phyloP scores from a whole-genome alignment of 441 rosid genomes.

The Theobroma grandiflorum region DNA sequence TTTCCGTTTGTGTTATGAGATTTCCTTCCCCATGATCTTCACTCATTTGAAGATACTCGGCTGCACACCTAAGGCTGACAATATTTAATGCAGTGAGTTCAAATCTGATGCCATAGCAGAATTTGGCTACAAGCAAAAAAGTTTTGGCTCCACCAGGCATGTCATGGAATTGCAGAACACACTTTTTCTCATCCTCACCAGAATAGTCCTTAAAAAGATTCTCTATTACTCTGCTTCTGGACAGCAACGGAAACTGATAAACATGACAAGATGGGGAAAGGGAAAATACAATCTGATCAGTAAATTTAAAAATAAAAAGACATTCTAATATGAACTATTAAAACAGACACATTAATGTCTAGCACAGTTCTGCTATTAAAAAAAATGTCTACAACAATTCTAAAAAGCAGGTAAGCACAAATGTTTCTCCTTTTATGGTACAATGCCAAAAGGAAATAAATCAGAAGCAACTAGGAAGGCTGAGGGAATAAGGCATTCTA shows the following conservation, averaged over 20 bases:
- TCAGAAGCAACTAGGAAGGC: background rate
- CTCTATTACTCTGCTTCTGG: slow-evolving; percentile 76
- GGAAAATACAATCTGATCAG: background rate
- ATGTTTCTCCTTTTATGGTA: background rate
- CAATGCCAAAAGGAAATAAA: background rate
- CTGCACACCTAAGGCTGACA: slow-evolving; percentile 81
- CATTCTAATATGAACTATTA: too few relatives aligned
- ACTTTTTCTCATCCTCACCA: slow-evolving; percentile 44
- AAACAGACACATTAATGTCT: too few relatives aligned
- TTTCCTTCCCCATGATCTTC: slow-evolving; percentile 79
- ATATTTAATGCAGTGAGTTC: slow-evolving; percentile 70
- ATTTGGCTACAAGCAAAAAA: slow-evolving; percentile 80
- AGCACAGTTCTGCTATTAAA: too few relatives aligned
- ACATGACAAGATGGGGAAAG: slow-evolving; percentile 18
- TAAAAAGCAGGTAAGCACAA: background rate
- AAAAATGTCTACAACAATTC: too few relatives aligned
- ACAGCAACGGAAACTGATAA: slow-evolving; percentile 84
- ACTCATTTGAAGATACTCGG: slow-evolving; percentile 83
- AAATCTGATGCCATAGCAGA: slow-evolving; percentile 81
- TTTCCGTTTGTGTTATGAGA: slow-evolving; percentile 74
- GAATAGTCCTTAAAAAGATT: slow-evolving; percentile 54
- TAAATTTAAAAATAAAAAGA: background rate
- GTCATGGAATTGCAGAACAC: slow-evolving; percentile 65
- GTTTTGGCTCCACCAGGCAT: slow-evolving; percentile 82
- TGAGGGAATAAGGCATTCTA: background rate